These are phyloP conservation scores for Pythium monospermum DNA, from an alignment of 352 stramenopile species.

Conservation along the genomic window DNA sequence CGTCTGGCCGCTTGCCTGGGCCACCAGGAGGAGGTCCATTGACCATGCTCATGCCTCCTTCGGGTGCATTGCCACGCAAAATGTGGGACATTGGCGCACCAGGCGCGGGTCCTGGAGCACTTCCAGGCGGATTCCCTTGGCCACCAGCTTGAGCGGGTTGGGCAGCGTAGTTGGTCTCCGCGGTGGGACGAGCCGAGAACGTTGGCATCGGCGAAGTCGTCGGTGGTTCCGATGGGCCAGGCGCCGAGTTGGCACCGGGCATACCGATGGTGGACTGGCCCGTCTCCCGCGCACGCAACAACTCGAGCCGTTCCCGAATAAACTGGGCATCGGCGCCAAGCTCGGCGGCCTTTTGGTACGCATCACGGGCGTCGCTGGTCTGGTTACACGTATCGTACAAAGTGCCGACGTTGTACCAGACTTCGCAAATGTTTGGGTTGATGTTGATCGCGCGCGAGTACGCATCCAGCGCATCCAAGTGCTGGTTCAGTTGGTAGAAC, in stretches of 20 bases:
- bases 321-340: conserved; percentile 79
- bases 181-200: conserved; percentile 62
- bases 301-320: conserved; percentile 75
- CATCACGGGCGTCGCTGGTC: conserved; percentile 82
- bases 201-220: conserved; percentile 86
- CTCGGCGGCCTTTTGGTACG: conserved; percentile 86
- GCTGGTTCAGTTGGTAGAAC: conserved; percentile 89
- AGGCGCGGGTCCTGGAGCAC: conserved; percentile 7
- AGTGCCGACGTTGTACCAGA: conserved; percentile 90
- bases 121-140: background rate
- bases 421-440: conserved; percentile 89
- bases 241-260: conserved; percentile 73
- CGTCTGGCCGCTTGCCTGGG: conserved; percentile 14
- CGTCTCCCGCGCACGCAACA: conserved; percentile 71
- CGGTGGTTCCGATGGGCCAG: conserved; percentile 71
- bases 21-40: conserved; percentile 17
- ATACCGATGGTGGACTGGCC: conserved; percentile 81
- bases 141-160: conserved; percentile 27
- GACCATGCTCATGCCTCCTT: conserved; percentile 49
- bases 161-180: conserved; percentile 45
- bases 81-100: conserved; percentile 48
- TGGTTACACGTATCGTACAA: conserved; percentile 90
- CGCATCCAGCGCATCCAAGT: conserved; percentile 82
- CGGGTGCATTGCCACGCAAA: conserved; percentile 29
- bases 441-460: conserved; percentile 89